These are phyloP conservation scores for Cystobasidium tubakii DNA, from an alignment of 768 basidiomycete species.

Conservation along the genomic window DNA sequence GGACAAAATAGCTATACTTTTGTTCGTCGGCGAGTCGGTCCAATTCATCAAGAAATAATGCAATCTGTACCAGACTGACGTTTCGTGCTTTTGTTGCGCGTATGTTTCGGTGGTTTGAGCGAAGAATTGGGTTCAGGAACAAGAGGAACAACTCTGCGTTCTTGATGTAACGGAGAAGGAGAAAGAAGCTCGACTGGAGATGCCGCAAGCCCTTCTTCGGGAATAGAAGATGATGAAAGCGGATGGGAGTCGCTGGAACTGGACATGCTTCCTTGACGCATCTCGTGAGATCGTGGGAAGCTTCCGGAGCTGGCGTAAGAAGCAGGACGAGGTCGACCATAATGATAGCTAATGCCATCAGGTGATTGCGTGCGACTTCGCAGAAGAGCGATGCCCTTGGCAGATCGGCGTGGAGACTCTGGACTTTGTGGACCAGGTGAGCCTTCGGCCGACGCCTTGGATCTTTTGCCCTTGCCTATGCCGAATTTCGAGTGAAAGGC, in stretches of 20 bases:
- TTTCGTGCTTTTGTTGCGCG: neutral
- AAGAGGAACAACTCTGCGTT: neutral
- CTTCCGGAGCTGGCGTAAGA: conserved; percentile 28
- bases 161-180: neutral
- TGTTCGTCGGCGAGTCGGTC: no score
- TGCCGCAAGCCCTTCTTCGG: neutral
- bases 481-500: conserved; percentile 36
- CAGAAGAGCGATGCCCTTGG: conserved; percentile 4
- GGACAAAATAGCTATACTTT: no score
- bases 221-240: conserved; percentile 20
- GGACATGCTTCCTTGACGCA: conserved; percentile 17
- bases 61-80: conserved; percentile 7
- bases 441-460: conserved; percentile 7
- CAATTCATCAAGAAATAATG: neutral
- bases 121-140: neutral
- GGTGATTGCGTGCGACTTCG: conserved; percentile 6
- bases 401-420: neutral
- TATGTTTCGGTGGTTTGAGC: conserved; percentile 4
- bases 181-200: neutral
- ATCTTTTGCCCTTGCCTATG: conserved; percentile 8
- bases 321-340: conserved; percentile 6
- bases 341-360: neutral
- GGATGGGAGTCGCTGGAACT: conserved; percentile 28
- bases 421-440: conserved; percentile 3
- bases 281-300: conserved; percentile 3